Base-by-base conservation (phyloP, 768 basidiomycete genomes). In the Artomyces pyxidatus region DNA sequence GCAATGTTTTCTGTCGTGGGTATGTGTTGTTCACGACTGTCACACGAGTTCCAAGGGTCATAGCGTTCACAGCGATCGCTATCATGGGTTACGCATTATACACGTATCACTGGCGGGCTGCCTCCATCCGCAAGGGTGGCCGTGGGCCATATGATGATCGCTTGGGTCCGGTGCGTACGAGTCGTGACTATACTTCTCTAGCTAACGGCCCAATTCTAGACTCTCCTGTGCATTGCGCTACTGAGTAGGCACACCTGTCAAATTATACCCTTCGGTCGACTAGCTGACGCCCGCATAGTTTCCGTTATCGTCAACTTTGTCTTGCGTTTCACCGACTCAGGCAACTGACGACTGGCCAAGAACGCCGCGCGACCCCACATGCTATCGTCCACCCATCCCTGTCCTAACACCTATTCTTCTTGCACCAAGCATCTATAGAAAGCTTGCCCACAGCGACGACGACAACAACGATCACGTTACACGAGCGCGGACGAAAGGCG, bases 141-240 rank as follows among this genome's bases (percentile, higher is more conserved):
- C 78, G 88, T 49, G 94, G 92, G 7, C 94, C 95, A 6, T 98
- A 98, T 65, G 96, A 99, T 60, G 96, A 99, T 67, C 78, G 96
- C 48, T 65, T 96, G 44, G 95, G 94, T 27, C 94, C 94, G 29
- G 93, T 96, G 62, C 68, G 93, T 82, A 35, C 43, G 37, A 14
- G 39, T 41, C 45, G n/a, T 42, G 56, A 50, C 37, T 30, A 16
- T n/a, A 54, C 46, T 39, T 47, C 37, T 25, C 47, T 37, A 14
- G 12, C 40, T 42, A 30, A 19, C 26, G 27, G 48, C 27, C 52
- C 55, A 61, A 43, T 50, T 46, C 44, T 59, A 92, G 88, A 90
- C 90, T 16, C 69, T 94, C 37, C 67, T 95, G 37, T 95, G 92
- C 61, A 69, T 84, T 48, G 81, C 91, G 7, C 74, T 95, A 21